Evolutionary conservation across 2,329 filamentous ascomycete species (phyloP), one percentile per base, ranked within the genome.

Genomic region (Basipetospora sp.): DNA sequence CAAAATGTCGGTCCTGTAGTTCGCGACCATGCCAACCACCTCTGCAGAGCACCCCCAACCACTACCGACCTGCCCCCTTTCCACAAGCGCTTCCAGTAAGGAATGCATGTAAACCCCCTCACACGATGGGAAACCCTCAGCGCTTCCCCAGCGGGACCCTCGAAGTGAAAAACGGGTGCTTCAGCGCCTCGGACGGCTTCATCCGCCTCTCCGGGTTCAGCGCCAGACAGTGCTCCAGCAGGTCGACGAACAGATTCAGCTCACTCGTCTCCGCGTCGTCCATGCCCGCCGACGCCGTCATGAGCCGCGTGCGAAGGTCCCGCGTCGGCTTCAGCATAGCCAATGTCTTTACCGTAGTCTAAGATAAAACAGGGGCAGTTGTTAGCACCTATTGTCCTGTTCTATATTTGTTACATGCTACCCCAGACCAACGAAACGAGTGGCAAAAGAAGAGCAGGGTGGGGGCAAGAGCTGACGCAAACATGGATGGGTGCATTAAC

Each of bases 131-230:
- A 11, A n/a, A n/a, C n/a, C n/a, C 22, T 25, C 22, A 25, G 22
- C 22, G 19, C 16, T 22, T 22, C 31, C 16, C 19, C 31, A 20
- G 16, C 29, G 14, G 10, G 40, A 54, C 51, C 53, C 56, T 58
- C 17, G 67, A 61, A 18, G 60, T 63, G 48, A 96, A 85, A 58
- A 96, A 96, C 1, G 82, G 82, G 63, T 96, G 88, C 52, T 77
- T 79, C 48, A 96, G 63, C 34, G 90, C 90, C 51, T 96, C 87
- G 11, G 71, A 65, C 0, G 90, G 83, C 33, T 82, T 88, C 50
- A 90, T 82, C 44, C 90, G 74, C 65, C 92, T 93, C 55, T 94
- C 87, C 1, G 88, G 85, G 52, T 96, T 94, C 45, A 96, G 69
- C 41, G 79, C 76, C 45, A 98, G 65, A 53, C 87, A 96, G 39